A percentile compares a stretch with the other conserved stretches of the same genome.
phyloP scores from a whole-genome alignment of 306 rosid species.

The Argentina anserina region DNA sequence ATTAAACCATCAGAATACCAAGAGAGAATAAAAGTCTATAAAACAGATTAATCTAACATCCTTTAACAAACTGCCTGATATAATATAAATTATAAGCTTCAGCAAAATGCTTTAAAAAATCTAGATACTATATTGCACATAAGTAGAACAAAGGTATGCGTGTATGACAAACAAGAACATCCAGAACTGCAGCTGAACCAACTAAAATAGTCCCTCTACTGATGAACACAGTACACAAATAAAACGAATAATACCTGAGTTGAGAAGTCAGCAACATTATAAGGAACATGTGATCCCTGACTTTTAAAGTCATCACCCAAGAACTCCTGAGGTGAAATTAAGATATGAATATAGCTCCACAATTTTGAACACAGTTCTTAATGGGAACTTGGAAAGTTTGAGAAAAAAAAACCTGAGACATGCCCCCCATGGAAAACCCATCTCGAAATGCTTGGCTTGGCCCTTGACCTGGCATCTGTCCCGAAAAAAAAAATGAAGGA shows the following conservation, averaged over 20 bases:
- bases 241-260: conserved; percentile 50
- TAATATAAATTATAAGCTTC: not conserved
- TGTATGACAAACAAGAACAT: not conserved
- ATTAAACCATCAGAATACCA: not conserved
- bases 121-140: not conserved
- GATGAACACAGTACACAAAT: not conserved
- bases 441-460: conserved; percentile 79
- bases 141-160: not conserved
- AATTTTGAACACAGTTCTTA: conserved; percentile 8
- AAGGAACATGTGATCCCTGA: conserved; percentile 98
- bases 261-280: conserved; percentile 86
- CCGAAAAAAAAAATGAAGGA: conserved; percentile 21
- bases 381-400: not conserved
- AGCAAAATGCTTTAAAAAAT: not conserved
- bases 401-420: conserved; percentile 73
- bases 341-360: not conserved
- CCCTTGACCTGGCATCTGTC: conserved; percentile 85
- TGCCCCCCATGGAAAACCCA: conserved; percentile 86
- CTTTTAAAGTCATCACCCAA: conserved; percentile 99
- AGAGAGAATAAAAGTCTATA: not conserved
- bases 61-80: not conserved
- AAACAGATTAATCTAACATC: not conserved
- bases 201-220: not conserved
- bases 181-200: not conserved
- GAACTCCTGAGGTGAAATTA: conserved; percentile 58